A percentile compares a stretch with the other conserved stretches of the same genome.
phyloP scores from a whole-genome alignment of 345 rosid genomes.

The Eucalyptus marginata region DNA sequence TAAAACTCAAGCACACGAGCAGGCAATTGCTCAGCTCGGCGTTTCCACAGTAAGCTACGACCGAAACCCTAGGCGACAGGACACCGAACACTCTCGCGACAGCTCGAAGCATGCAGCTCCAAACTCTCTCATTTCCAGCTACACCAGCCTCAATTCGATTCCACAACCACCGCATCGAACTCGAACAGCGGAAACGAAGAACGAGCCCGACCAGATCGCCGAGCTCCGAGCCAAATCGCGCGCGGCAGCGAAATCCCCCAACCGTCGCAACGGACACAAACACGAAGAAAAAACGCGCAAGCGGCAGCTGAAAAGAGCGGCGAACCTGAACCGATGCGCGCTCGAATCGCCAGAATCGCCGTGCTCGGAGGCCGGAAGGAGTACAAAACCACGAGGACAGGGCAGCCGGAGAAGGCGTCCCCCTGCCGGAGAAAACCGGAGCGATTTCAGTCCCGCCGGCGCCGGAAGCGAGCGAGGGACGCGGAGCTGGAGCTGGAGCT shows the following conservation, averaged over 20 bases:
- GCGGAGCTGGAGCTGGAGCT: background rate
- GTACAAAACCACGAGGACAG: background rate
- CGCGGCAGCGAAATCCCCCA: background rate
- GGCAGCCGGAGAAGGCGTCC: background rate
- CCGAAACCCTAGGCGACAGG: background rate
- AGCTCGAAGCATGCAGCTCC: background rate
- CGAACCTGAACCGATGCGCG: background rate
- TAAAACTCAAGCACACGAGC: background rate
- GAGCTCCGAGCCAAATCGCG: background rate
- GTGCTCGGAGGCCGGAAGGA: background rate
- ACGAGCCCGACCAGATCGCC: background rate
- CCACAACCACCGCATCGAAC: background rate
- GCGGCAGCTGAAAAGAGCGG: background rate
- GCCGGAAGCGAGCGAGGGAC: background rate
- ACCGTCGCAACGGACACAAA: background rate
- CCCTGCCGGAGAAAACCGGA: background rate
- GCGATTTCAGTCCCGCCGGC: background rate
- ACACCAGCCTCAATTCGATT: background rate
- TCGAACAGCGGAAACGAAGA: background rate
- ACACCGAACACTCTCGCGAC: background rate
- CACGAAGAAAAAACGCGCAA: background rate
- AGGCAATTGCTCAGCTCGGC: background rate
- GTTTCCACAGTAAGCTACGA: background rate
- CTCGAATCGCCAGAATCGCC: background rate
- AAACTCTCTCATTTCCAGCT: background rate